Conservation (phyloP, 2,329 filamentous ascomycete genomes). For the Fusarium bactridioides region DNA sequence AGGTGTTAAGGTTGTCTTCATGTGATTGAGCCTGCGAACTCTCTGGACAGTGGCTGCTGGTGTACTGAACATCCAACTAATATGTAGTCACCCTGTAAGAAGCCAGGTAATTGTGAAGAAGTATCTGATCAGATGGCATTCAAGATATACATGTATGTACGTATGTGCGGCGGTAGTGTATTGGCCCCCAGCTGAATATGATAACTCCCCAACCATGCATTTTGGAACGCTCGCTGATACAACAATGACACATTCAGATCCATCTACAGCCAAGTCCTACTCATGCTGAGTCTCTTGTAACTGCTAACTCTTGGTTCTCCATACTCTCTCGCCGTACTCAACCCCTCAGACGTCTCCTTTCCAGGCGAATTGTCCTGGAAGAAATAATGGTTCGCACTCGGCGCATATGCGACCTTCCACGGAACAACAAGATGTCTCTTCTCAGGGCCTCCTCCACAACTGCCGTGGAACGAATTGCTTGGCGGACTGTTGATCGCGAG, state of each 20-base stretch:
- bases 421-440: slow-evolving; percentile 50
- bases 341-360: slow-evolving; percentile 46
- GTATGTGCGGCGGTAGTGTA: background rate
- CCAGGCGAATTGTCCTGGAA: slow-evolving; percentile 50
- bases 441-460: slow-evolving; percentile 50
- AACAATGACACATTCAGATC: background rate
- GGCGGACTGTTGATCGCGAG: slow-evolving; percentile 70
- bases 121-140: accelerated
- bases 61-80: background rate
- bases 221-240: background rate
- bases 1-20: accelerated
- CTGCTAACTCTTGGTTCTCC: slow-evolving; percentile 21
- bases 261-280: slow-evolving; percentile 38
- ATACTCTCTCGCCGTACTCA: slow-evolving; percentile 40
- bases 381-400: slow-evolving; percentile 52
- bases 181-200: background rate
- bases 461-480: slow-evolving; percentile 47
- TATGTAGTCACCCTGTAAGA: accelerated
- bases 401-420: slow-evolving; percentile 52
- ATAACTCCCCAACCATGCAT: slow-evolving; percentile 5
- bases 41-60: background rate
- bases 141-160: background rate
- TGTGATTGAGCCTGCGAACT: accelerated
- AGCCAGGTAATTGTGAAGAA: background rate
- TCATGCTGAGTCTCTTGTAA: slow-evolving; percentile 43